phyloP scores from a whole-genome alignment of 2,329 filamentous ascomycete species.

The Cladophialophora psammophila region DNA sequence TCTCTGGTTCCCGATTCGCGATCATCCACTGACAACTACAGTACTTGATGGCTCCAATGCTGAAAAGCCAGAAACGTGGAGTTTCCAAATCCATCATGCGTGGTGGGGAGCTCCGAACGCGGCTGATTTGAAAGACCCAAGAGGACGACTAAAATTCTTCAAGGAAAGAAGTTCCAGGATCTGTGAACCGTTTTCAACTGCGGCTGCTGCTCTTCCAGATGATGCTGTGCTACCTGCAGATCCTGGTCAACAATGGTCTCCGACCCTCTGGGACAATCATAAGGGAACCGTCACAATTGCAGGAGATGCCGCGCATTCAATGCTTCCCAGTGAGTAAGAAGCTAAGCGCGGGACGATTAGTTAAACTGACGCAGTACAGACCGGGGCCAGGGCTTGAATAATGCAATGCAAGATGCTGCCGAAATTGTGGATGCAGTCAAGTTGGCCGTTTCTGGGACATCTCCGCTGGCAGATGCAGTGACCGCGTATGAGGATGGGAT shows the following conservation, averaged over 20 bases:
- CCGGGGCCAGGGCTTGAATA: conserved; percentile 57
- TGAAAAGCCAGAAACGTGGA: conserved; percentile 47
- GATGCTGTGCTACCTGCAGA: conserved; percentile 20
- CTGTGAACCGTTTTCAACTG: conserved; percentile 20
- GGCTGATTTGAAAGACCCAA: conserved; percentile 15
- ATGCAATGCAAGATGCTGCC: conserved; percentile 52
- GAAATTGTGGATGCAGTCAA: conserved; percentile 49
- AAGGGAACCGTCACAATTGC: conserved; percentile 44
- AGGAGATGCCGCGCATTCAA: conserved; percentile 54
- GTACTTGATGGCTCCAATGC: conserved; percentile 46
- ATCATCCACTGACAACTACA: conserved; percentile 2
- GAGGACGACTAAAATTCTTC: conserved; percentile 11
- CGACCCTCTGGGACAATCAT: conserved; percentile 40
- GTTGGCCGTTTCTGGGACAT: conserved; percentile 31
- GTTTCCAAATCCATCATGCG: conserved; percentile 43
- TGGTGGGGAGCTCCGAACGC: conserved; percentile 19
- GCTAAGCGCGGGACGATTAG: neutral
- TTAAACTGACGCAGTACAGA: conserved; percentile 22
- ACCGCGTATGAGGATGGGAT: conserved; percentile 46
- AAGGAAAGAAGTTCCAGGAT: conserved; percentile 12
- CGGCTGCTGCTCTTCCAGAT: conserved; percentile 8
- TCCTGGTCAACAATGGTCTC: conserved; percentile 36
- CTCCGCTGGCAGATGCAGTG: conserved; percentile 36
- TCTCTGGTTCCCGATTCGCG: neutral
- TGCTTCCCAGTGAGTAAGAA: conserved; percentile 50